phyloP scores from a whole-genome alignment of 2,329 filamentous ascomycete genomes.

The Peltaster fructicola region DNA sequence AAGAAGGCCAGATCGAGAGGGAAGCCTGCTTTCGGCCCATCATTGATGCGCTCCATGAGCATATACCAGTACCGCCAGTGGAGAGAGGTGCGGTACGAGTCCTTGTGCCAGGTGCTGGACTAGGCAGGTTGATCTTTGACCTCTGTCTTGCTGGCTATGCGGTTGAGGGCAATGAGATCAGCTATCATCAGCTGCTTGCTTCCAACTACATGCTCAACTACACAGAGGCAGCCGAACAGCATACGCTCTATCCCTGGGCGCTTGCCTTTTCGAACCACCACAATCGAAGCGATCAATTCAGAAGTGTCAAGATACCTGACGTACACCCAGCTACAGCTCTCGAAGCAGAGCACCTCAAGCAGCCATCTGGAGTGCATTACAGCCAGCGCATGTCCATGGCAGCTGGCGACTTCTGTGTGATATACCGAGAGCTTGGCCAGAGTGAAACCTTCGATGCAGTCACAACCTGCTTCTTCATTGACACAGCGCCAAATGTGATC shows the following conservation, averaged over 20 bases:
- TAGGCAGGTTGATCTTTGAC: slow-evolving; percentile 81
- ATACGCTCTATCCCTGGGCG: slow-evolving; percentile 70
- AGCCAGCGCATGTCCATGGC: slow-evolving; percentile 75
- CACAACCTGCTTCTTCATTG: slow-evolving; percentile 85
- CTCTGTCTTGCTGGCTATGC: slow-evolving; percentile 55
- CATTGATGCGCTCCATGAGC: slow-evolving; percentile 41
- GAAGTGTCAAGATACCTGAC: slow-evolving; percentile 59
- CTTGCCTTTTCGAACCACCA: slow-evolving; percentile 76
- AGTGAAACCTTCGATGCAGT: slow-evolving; percentile 58
- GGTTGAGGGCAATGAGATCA: slow-evolving; percentile 82
- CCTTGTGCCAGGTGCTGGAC: slow-evolving; percentile 74
- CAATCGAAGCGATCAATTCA: slow-evolving; percentile 56
- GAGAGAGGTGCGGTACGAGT: slow-evolving; percentile 32
- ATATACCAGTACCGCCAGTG: slow-evolving; percentile 20
- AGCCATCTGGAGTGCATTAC: slow-evolving; percentile 17
- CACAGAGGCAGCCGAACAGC: slow-evolving; percentile 40
- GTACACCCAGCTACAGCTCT: slow-evolving; percentile 31
- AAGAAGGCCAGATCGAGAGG: slow-evolving; percentile 56
- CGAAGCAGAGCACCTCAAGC: slow-evolving; percentile 10
- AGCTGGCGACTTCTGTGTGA: slow-evolving; percentile 78
- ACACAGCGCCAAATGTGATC: slow-evolving; percentile 86
- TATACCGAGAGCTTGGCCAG: slow-evolving; percentile 53
- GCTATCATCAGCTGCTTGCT: slow-evolving; percentile 86
- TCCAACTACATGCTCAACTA: slow-evolving; percentile 60
- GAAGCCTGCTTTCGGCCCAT: slow-evolving; percentile 62